These are phyloP conservation scores for Geum urbanum DNA, from an alignment of 306 rosid species.

Conservation along the genomic window DNA sequence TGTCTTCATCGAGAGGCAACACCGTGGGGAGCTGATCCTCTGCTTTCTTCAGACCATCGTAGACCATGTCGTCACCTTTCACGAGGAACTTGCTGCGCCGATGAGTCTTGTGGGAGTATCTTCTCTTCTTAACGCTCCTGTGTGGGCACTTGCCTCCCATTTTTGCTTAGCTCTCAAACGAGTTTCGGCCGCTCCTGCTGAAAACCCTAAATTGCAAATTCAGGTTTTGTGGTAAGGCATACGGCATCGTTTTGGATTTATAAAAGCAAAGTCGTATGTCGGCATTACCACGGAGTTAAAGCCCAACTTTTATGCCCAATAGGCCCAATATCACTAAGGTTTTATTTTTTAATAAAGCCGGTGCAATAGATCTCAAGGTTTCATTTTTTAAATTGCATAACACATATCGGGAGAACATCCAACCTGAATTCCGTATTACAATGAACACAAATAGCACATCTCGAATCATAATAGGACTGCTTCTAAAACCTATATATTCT, in stretches of 20 bases:
- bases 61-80: constrained; percentile 87
- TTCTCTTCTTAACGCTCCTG: constrained; percentile 73
- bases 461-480: too few relatives aligned
- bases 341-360: too few relatives aligned
- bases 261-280: not conserved
- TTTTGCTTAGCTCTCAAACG: constrained; percentile 15
- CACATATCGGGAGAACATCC: too few relatives aligned
- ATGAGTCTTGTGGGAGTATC: constrained; percentile 69
- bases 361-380: too few relatives aligned
- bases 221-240: not conserved
- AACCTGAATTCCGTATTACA: too few relatives aligned
- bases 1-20: constrained; percentile 78
- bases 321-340: too few relatives aligned
- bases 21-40: constrained; percentile 35
- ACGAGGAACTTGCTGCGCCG: constrained; percentile 66
- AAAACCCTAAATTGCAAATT: not conserved
- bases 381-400: too few relatives aligned
- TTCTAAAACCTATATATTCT: too few relatives aligned
- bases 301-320: not conserved
- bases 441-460: too few relatives aligned
- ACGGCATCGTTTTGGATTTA: not conserved
- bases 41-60: constrained; percentile 46
- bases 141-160: constrained; percentile 99
- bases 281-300: not conserved
- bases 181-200: not conserved